Evolutionary conservation across 495 filamentous ascomycete species (phyloP), one percentile per base, ranked within the genome.

Genomic region (Aspergillus nidulans): DNA sequence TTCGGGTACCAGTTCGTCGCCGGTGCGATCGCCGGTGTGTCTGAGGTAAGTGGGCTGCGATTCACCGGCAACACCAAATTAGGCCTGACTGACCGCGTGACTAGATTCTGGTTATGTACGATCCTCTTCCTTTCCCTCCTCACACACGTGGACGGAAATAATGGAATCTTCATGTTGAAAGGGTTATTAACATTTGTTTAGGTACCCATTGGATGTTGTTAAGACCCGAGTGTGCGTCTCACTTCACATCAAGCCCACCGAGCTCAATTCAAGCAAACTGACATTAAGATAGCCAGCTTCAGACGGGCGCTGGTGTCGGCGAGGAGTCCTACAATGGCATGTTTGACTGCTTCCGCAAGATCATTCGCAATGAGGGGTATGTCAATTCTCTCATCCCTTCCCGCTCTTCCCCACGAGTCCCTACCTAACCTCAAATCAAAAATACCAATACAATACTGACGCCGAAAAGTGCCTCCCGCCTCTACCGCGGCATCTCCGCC

Each of bases 151-250:
- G 15, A 34, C 3, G n/a, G 21, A 32, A 39, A 39, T 23, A 49
- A 6, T n/a, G 19, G 18, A 39, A 25, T 20, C 13, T 10, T 10
- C 8, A n/a, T 8, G 8, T 25, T 13, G 30, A 15, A 39, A n/a
- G 25, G 15, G 47, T 53, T n/a, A 36, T 51, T 62, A 28, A 53
- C 32, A 41, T 38, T 19, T 30, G 13, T 19, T 18, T 42, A 43
- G 91, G 94, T 98, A 98, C 79, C 94, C 94, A 62, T 78, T 98
- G 64, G 94, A 98, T 72, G 92, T 97, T 41, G 90, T 98, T 65
- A 98, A 98, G 80, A 98, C 94, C 47, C 79, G 94, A 83, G 86
- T 98, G 89, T 95, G 81, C 81, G 89, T 39, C 44, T 34, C 32
- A 13, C 41, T 46, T 49, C 23, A 34, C 30, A 34, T 2, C 30